Percentiles rank a stretch among this genome's conserved stretches.
Conservation (phyloP, 371 early-diverging fungal genomes). For the Mortierella polycephala region DNA sequence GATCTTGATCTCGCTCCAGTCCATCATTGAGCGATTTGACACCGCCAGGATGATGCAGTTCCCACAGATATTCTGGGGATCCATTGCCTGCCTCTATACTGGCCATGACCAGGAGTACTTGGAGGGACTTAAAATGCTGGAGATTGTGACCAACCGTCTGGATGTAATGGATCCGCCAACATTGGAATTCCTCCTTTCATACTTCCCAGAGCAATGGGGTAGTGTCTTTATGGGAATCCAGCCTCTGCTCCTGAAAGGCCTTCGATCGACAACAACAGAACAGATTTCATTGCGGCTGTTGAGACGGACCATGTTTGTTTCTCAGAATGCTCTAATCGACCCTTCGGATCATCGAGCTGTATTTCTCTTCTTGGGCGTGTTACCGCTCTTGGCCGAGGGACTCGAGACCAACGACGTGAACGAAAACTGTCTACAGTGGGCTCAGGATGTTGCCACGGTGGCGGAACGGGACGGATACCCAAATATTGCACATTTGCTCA, state of each 20-base stretch:
- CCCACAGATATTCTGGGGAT: slow-evolving; percentile 88
- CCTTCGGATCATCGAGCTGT: slow-evolving; percentile 68
- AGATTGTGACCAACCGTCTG: slow-evolving; percentile 67
- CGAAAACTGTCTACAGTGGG: slow-evolving; percentile 58
- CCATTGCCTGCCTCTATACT: slow-evolving; percentile 79
- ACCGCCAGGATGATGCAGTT: slow-evolving; percentile 67
- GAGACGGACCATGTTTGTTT: slow-evolving; percentile 65
- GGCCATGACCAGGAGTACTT: slow-evolving; percentile 82
- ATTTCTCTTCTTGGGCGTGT: slow-evolving; percentile 72
- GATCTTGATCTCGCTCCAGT: slow-evolving; percentile 79
- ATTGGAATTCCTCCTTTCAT: slow-evolving; percentile 57
- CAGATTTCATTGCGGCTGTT: slow-evolving; percentile 61
- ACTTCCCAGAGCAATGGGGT: slow-evolving; percentile 81
- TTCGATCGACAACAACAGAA: slow-evolving; percentile 73
- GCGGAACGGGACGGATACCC: slow-evolving; percentile 64
- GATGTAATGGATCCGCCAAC: slow-evolving; percentile 59
- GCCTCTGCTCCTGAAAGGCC: slow-evolving; percentile 78
- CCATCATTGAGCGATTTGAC: slow-evolving; percentile 72
- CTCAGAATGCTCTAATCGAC: slow-evolving; percentile 75
- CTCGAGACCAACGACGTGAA: slow-evolving; percentile 60
- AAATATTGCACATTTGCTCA: slow-evolving; percentile 66
- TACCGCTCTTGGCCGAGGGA: slow-evolving; percentile 76
- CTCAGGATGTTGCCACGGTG: slow-evolving; percentile 62
- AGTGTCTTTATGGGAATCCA: slow-evolving; percentile 82
- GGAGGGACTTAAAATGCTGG: slow-evolving; percentile 74